These are phyloP conservation scores for Colletotrichum sidae DNA, from an alignment of 2,329 filamentous ascomycete genomes.

Conservation along the genomic window DNA sequence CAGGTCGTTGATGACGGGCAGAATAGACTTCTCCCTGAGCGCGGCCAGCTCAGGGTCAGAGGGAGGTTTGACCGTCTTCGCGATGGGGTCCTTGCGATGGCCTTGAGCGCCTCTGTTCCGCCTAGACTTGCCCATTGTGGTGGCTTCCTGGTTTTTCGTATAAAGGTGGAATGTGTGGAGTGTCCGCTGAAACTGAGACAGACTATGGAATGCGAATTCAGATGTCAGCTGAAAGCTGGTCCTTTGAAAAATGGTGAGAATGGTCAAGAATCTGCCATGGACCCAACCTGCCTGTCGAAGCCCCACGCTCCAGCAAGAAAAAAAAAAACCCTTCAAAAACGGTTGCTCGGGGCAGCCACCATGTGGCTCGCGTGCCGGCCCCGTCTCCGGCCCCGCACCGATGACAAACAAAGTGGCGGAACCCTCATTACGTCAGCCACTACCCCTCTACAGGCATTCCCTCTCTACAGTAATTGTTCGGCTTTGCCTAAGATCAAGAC, in stretches of 20 bases:
- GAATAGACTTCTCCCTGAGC: conserved; percentile 71
- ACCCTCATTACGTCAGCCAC: too few relatives aligned
- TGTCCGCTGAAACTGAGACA: neutral
- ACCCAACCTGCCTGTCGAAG: conserved; percentile 20
- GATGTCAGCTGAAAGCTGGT: neutral
- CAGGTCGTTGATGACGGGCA: conserved; percentile 72
- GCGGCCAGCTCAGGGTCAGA: conserved; percentile 73
- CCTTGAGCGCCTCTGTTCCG: conserved; percentile 61
- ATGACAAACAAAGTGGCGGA: neutral
- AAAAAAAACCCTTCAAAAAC: conserved; percentile 23
- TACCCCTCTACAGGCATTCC: too few relatives aligned
- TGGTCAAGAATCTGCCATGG: conserved; percentile 2
- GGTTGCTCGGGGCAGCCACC: conserved; percentile 35
- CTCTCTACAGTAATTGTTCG: too few relatives aligned
- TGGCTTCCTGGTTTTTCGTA: neutral
- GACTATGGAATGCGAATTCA: neutral
- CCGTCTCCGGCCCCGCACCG: neutral
- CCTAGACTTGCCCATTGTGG: conserved; percentile 70
- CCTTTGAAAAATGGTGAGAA: neutral
- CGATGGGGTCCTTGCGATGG: conserved; percentile 65
- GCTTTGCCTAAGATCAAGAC: too few relatives aligned
- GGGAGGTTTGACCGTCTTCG: conserved; percentile 69
- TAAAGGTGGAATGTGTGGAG: neutral
- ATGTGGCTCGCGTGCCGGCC: conserved; percentile 24
- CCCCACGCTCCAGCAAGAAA: conserved; percentile 3